A percentile compares a stretch with the other conserved stretches of the same genome.
phyloP scores from a whole-genome alignment of 768 basidiomycete species.

The Agrocybe praecox region DNA sequence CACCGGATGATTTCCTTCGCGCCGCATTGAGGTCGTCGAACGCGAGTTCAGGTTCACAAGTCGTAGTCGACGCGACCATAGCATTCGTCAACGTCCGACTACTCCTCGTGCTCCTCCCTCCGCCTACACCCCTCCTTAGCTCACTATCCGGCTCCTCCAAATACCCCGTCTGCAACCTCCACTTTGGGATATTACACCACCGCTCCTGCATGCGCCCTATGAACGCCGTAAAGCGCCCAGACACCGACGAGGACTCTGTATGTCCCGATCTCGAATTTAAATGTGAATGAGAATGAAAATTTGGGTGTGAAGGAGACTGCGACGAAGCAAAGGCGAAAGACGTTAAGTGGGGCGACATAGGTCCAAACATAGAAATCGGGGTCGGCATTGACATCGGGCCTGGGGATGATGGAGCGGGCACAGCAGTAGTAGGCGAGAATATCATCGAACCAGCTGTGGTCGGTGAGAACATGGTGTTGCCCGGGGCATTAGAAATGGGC shows the following conservation, averaged over 20 bases:
- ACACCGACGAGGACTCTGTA: too few species aligned
- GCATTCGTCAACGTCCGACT: neutral
- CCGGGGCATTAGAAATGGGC: too few species aligned
- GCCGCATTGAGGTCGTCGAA: too few species aligned
- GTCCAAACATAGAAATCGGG: too few species aligned
- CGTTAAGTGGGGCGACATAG: too few species aligned
- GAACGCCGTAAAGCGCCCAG: constrained; percentile 19
- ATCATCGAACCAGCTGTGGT: neutral
- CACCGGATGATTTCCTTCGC: too few species aligned
- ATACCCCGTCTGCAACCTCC: constrained; percentile 33
- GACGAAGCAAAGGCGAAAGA: too few species aligned
- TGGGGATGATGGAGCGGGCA: constrained; percentile 20
- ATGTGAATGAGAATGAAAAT: too few species aligned
- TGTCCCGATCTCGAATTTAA: too few species aligned
- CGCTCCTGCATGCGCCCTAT: constrained; percentile 44
- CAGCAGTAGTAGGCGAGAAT: neutral
- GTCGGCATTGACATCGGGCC: too few species aligned
- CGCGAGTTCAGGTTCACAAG: neutral
- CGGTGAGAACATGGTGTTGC: too few species aligned
- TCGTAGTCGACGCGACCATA: constrained; percentile 23
- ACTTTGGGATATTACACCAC: constrained; percentile 45
- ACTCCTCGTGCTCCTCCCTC: neutral
- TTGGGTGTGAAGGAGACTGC: too few species aligned
- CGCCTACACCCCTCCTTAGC: neutral
- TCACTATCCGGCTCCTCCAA: constrained; percentile 11